Evolutionary conservation across 23 red algal species (phyloP).

Genomic region (Gracilaria caudata): DNA sequence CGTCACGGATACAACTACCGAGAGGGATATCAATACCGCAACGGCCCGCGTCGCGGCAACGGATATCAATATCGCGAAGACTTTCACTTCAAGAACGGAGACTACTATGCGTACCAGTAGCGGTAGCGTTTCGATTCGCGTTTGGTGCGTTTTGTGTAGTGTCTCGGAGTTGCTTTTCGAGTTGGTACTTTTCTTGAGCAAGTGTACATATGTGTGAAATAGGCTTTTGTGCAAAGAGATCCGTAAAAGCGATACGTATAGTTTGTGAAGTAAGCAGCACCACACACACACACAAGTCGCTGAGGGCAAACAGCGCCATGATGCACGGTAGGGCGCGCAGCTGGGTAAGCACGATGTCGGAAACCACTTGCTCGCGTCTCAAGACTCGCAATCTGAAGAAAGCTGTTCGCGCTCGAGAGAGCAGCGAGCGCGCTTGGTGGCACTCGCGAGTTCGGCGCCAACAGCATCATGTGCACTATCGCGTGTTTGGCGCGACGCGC

Average conservation of each 20-base stretch:
- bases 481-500: too few species aligned
- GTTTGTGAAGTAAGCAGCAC: background rate
- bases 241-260: background rate
- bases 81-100: slow-evolving; percentile 40
- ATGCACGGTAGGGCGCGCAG: background rate
- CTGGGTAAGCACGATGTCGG: too few species aligned
- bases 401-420: too few species aligned
- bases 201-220: background rate
- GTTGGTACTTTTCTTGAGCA: background rate
- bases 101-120: slow-evolving; percentile 24
- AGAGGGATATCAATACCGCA: background rate
- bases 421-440: too few species aligned
- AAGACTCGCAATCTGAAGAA: background rate
- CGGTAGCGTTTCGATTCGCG: background rate
- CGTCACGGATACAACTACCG: slow-evolving; percentile 7
- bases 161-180: background rate
- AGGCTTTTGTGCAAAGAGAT: background rate
- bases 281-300: background rate
- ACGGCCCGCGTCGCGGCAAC: background rate
- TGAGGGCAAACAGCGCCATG: background rate
- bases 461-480: too few species aligned
- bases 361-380: background rate
- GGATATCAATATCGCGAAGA: slow-evolving; percentile 8
- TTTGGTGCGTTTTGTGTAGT: background rate
- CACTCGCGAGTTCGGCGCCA: too few species aligned